phyloP scores from a whole-genome alignment of 140 eudicot genomes.

The Cichorium intybus region DNA sequence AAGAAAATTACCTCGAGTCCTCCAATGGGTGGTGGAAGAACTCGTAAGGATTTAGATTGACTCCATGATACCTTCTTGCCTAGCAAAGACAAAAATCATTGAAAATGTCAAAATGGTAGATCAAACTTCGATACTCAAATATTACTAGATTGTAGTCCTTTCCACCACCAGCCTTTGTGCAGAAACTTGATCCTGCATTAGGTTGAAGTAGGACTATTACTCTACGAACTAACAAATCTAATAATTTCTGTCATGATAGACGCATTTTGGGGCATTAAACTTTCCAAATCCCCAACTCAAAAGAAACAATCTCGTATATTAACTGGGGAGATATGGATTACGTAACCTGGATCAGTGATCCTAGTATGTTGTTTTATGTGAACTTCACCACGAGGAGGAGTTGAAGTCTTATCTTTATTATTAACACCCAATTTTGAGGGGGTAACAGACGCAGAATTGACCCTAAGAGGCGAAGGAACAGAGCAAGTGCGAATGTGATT shows the following conservation, averaged over 20 bases:
- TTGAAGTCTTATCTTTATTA: constrained; percentile 19
- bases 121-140: constrained; percentile 12
- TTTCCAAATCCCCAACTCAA: constrained; percentile 4
- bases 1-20: constrained; percentile 61
- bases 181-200: too few relatives aligned
- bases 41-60: constrained; percentile 68
- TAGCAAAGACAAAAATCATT: constrained; percentile 18
- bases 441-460: constrained; percentile 21
- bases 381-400: constrained; percentile 17
- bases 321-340: neutral
- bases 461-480: constrained; percentile 56
- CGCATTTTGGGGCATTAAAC: neutral
- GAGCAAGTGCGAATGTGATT: constrained; percentile 86
- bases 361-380: constrained; percentile 7
- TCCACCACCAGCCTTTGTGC: neutral
- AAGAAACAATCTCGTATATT: neutral
- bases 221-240: neutral
- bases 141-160: neutral
- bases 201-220: neutral
- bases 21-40: constrained; percentile 43
- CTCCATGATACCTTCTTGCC: constrained; percentile 75
- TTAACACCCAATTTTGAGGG: constrained; percentile 33
- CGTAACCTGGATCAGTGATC: constrained; percentile 32
- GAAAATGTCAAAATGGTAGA: constrained; percentile 4
- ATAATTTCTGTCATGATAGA: constrained; percentile 1